Evolutionary conservation across 805 yeast species (phyloP), one percentile per base, ranked within the genome.

Genomic region (Candida endomychidarum): DNA sequence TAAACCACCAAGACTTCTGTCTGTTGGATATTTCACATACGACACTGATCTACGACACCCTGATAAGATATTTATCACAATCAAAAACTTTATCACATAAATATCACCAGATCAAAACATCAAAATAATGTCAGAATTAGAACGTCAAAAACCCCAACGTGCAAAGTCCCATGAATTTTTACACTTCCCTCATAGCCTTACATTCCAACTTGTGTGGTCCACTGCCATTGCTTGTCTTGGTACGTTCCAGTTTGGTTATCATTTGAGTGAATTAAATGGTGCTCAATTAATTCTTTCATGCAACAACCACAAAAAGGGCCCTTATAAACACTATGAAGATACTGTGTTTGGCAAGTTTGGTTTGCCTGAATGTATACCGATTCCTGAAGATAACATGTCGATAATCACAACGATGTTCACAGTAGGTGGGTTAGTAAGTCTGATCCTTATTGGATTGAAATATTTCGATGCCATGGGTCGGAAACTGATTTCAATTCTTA

Each of bases 231-330:
- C 62, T 10, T 56, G 67, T 38, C 40, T 65, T 29, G 58, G 70
- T 32, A 65, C 71, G 4, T 46, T 67, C 16, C 68, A 63, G 45
- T 65, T 65, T 49, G 71, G 72, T 3, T 67, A 53, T 47, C 71
- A 67, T 47, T 53, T 67, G 25, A 59, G 71, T 8, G 71, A 60
- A 37, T 48, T 67, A 28, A 67, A 67, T 43, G 69, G 65, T 0
- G 61, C 68, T 3, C 61, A 52, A 32, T 52, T 49, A 17, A 45
- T 61, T 17, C 41, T 65, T 19, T 50, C 65, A 20, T 65, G 71
- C 37, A 30, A 48, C 20, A 34, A 42, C 12, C 46, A 49, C 30
- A 44, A 41, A 21, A 41, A 44, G 4, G 60, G 58, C 4, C 56
- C 62, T 19, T 41, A 27, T 25, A 35, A 44, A 15, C 21, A 19